phyloP scores from a whole-genome alignment of 257 asterid genomes.

The Vinca minor region DNA sequence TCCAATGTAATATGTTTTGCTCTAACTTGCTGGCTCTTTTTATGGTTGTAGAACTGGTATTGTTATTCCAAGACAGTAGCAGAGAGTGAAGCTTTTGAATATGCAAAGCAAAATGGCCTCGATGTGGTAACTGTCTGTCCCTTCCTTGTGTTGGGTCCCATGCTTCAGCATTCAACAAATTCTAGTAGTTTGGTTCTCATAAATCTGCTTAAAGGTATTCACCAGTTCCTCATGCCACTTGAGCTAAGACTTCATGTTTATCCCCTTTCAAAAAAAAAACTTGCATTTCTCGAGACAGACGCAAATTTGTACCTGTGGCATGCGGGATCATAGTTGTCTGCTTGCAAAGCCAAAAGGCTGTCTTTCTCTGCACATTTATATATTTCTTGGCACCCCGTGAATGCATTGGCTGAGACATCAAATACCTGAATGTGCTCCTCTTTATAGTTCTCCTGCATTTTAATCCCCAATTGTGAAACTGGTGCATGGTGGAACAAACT shows the following conservation, averaged over 20 bases:
- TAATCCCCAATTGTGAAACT: neutral
- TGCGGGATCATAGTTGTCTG: neutral
- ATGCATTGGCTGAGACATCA: neutral
- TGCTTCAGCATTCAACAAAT: constrained; percentile 49
- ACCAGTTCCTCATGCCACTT: neutral
- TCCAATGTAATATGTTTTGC: neutral
- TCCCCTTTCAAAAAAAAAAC: neutral
- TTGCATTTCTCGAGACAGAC: neutral
- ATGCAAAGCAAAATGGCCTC: constrained; percentile 47
- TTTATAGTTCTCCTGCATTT: neutral
- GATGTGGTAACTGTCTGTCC: constrained; percentile 57
- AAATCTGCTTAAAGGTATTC: constrained; percentile 57
- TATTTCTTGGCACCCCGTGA: neutral
- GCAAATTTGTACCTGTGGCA: neutral
- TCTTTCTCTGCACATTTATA: neutral
- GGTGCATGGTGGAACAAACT: neutral
- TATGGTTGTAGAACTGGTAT: constrained; percentile 66
- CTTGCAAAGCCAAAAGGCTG: neutral
- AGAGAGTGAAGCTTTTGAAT: constrained; percentile 58
- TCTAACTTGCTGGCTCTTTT: neutral
- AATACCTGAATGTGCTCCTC: neutral
- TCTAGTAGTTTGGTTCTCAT: constrained; percentile 54
- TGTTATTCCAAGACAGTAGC: constrained; percentile 64
- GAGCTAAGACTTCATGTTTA: neutral
- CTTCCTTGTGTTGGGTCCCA: constrained; percentile 52